phyloP scores from a whole-genome alignment of 1,284 basidiomycete species.

The Boletellus deceptivus region DNA sequence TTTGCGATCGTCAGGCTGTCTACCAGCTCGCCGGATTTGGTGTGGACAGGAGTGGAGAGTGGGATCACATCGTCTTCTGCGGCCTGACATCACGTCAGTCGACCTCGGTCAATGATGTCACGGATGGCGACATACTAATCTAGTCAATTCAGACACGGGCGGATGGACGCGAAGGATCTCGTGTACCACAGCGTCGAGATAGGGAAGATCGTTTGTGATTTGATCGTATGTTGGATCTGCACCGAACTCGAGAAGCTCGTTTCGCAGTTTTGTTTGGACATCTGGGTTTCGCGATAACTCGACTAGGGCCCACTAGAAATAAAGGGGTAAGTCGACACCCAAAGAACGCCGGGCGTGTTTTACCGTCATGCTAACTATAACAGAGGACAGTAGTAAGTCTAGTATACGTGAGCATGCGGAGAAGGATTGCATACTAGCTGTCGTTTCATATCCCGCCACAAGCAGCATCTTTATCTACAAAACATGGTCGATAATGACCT shows the following conservation, averaged over 20 bases:
- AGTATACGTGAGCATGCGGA: too few relatives aligned
- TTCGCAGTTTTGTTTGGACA: constrained; percentile 40
- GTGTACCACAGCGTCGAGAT: constrained; percentile 34
- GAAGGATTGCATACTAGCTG: constrained; percentile 32
- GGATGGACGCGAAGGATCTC: constrained; percentile 17
- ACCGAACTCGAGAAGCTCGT: constrained; percentile 35
- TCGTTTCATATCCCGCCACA: constrained; percentile 44
- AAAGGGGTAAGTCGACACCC: neutral
- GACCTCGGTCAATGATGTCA: neutral
- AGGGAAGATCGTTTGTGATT: constrained; percentile 24
- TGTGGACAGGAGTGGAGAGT: constrained; percentile 34
- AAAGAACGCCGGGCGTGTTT: neutral
- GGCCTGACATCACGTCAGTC: constrained; percentile 26
- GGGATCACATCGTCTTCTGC: constrained; percentile 49
- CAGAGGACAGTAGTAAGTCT: too few relatives aligned
- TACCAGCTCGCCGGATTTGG: constrained; percentile 36
- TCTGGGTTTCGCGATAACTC: constrained; percentile 25
- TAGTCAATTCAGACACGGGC: constrained; percentile 4
- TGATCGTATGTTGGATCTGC: constrained; percentile 29
- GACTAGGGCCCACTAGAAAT: constrained; percentile 28
- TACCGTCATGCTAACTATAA: constrained; percentile 29
- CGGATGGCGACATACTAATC: constrained; percentile 4
- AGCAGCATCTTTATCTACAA: constrained; percentile 38
- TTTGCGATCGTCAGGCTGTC: constrained; percentile 42
- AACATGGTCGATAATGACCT: neutral